Conservation (phyloP, 345 rosid genomes). For the Melaleuca alternifolia region DNA sequence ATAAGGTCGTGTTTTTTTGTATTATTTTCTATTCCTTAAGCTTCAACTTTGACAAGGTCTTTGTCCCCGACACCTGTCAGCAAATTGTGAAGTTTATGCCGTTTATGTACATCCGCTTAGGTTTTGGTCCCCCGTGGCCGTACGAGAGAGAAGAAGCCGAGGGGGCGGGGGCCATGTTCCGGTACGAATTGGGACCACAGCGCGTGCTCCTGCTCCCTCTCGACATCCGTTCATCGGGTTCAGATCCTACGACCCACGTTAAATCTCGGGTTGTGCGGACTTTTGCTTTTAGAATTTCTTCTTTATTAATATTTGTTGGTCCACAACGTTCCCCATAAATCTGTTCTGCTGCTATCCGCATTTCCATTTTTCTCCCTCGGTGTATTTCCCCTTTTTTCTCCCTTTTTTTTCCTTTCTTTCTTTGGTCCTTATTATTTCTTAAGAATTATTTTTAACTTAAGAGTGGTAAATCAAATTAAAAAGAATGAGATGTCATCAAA, state of each 20-base stretch:
- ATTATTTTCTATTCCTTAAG: not conserved
- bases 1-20: not conserved
- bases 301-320: not conserved
- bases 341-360: not conserved
- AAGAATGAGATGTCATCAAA: not conserved
- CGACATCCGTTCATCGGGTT: not conserved
- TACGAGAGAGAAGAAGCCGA: not conserved
- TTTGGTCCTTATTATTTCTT: not conserved
- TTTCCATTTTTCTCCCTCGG: not conserved
- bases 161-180: not conserved
- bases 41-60: not conserved
- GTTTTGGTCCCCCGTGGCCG: not conserved
- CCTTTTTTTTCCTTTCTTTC: not conserved
- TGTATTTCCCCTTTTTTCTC: not conserved
- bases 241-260: not conserved
- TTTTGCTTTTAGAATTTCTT: not conserved
- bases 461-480: not conserved
- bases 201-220: not conserved
- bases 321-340: not conserved
- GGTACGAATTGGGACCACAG: not conserved
- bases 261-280: not conserved
- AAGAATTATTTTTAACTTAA: not conserved
- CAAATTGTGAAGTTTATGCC: not conserved
- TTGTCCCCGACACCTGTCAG: not conserved
- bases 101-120: not conserved